Evolutionary conservation across 2,329 filamentous ascomycete genomes (phyloP).

Genomic region (Diplocarpon rosae): DNA sequence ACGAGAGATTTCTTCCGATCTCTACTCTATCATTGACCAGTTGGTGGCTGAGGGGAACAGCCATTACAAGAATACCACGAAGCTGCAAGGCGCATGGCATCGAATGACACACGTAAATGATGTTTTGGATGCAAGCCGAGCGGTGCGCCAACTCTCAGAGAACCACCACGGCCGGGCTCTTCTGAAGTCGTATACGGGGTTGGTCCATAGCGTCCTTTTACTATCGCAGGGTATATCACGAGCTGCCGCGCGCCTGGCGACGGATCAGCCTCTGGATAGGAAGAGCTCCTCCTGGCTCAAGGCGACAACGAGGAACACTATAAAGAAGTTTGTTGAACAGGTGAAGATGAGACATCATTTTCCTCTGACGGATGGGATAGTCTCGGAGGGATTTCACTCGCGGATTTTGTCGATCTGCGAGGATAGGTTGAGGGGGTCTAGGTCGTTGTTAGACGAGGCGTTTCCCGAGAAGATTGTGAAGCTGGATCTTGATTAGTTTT

Average conservation of each 20-base stretch:
- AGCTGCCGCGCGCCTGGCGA: neutral
- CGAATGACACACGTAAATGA: neutral
- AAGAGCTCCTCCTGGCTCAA: neutral
- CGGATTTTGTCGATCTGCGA: neutral
- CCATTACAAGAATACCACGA: neutral
- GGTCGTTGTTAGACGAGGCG: too few relatives aligned
- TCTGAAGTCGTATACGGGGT: neutral
- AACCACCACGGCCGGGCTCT: neutral
- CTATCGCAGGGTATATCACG: too few relatives aligned
- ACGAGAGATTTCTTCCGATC: neutral
- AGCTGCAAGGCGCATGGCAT: neutral
- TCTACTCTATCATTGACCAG: neutral
- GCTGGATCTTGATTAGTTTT: too few relatives aligned
- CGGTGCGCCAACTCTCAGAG: neutral
- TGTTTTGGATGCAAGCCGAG: neutral
- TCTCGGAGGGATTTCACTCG: neutral
- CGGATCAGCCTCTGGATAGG: neutral
- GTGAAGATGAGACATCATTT: neutral
- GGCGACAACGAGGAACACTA: neutral
- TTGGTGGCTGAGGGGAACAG: slow-evolving; percentile 1
- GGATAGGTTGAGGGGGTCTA: neutral
- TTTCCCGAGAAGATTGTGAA: too few relatives aligned
- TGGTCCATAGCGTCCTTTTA: too few relatives aligned
- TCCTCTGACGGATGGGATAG: neutral
- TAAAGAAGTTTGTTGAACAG: neutral